Conservation (phyloP, 768 basidiomycete species). For the Dendrothele bispora region DNA sequence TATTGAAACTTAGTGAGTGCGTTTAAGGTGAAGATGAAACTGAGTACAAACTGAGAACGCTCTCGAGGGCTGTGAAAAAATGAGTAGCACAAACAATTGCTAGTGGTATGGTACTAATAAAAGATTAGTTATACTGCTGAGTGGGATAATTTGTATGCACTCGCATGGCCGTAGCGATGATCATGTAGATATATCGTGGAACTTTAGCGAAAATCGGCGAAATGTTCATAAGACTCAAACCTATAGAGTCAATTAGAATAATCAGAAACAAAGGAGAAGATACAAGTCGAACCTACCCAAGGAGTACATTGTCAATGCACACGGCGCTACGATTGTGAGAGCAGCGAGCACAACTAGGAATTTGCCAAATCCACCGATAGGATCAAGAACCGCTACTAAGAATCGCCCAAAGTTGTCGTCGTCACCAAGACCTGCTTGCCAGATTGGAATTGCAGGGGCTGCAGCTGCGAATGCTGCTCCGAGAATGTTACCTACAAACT, state of each 20-base stretch:
- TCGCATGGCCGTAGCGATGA: slow-evolving; percentile 67
- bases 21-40: too few relatives aligned
- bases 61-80: slow-evolving; percentile 63
- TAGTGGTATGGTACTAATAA: slow-evolving; percentile 58
- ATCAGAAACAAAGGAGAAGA: background rate
- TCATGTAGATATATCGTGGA: slow-evolving; percentile 68
- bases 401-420: slow-evolving; percentile 65
- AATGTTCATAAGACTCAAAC: slow-evolving; percentile 65
- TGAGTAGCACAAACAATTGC: slow-evolving; percentile 67
- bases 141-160: slow-evolving; percentile 16
- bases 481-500: slow-evolving; percentile 49
- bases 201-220: slow-evolving; percentile 52
- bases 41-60: slow-evolving; percentile 69
- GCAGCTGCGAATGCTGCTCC: slow-evolving; percentile 70
- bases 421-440: slow-evolving; percentile 51
- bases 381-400: slow-evolving; percentile 58
- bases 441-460: slow-evolving; percentile 52
- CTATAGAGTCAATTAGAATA: slow-evolving; percentile 17
- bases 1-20: too few relatives aligned
- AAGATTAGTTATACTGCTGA: background rate
- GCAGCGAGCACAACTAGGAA: slow-evolving; percentile 72
- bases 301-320: slow-evolving; percentile 77
- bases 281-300: slow-evolving; percentile 40
- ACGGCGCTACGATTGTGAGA: slow-evolving; percentile 73
- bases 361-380: slow-evolving; percentile 65